These are phyloP conservation scores for Torulaspora franciscae DNA, from an alignment of 805 yeast species.

Conservation along the genomic window DNA sequence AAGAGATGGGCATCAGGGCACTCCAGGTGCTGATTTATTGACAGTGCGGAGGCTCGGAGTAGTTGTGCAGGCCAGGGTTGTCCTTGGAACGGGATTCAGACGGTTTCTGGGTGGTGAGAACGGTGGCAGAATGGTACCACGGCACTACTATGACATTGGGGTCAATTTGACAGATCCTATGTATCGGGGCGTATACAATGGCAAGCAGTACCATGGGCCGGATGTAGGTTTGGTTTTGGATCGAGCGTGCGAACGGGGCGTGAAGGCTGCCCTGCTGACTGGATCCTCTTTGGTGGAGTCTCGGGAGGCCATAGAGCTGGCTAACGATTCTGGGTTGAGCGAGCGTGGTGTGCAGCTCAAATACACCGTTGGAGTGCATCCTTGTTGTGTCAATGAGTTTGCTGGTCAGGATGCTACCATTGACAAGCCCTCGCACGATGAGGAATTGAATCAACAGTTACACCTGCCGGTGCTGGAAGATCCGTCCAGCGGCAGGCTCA, in stretches of 20 bases:
- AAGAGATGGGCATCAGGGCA: constrained; percentile 13
- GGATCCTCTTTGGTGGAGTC: constrained; percentile 76
- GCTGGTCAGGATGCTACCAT: constrained; percentile 27
- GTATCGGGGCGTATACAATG: constrained; percentile 79
- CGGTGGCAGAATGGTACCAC: constrained; percentile 2
- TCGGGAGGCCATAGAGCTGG: constrained; percentile 52
- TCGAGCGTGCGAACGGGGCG: constrained; percentile 63
- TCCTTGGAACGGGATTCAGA: background rate
- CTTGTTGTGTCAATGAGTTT: constrained; percentile 72
- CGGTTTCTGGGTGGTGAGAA: background rate
- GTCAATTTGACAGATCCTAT: constrained; percentile 85
- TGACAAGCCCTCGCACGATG: constrained; percentile 28
- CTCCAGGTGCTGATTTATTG: background rate
- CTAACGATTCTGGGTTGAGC: constrained; percentile 38
- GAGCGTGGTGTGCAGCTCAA: constrained; percentile 34
- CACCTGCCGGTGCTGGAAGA: constrained; percentile 12
- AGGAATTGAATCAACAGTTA: constrained; percentile 15
- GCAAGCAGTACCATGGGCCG: constrained; percentile 56
- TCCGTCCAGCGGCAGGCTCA: constrained; percentile 9
- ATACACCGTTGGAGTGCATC: constrained; percentile 92
- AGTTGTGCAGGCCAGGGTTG: background rate
- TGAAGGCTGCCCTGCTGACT: constrained; percentile 68
- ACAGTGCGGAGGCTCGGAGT: background rate
- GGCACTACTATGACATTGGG: constrained; percentile 43
- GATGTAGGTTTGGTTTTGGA: constrained; percentile 62